Evolutionary conservation across 2,329 filamentous ascomycete species (phyloP).

Genomic region (Eutypa lata): DNA sequence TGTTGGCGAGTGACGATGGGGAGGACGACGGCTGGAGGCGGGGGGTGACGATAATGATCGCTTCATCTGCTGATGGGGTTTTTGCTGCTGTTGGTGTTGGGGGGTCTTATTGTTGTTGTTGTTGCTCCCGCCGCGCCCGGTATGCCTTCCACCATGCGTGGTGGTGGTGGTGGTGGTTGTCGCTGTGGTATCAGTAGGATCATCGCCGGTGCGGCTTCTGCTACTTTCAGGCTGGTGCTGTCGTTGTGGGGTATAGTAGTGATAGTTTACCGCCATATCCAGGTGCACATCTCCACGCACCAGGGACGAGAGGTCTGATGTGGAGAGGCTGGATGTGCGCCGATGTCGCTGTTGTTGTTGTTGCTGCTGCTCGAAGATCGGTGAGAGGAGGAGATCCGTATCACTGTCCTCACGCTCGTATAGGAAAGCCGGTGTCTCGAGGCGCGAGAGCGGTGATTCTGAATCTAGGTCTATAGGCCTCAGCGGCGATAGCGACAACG

Average conservation of each 20-base stretch:
- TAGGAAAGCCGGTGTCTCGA: slow-evolving; percentile 29
- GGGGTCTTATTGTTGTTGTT: too few species aligned
- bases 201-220: background rate
- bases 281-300: slow-evolving; percentile 11
- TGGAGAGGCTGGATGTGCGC: slow-evolving; percentile 20
- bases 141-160: too few species aligned
- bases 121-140: too few species aligned
- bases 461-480: slow-evolving; percentile 19
- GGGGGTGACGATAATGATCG: too few species aligned
- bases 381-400: slow-evolving; percentile 20
- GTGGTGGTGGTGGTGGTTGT: too few species aligned
- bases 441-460: slow-evolving; percentile 24
- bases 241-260: background rate
- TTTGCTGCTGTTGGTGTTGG: too few species aligned
- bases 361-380: slow-evolving; percentile 40
- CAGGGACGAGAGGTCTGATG: slow-evolving; percentile 27
- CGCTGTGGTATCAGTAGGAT: too few species aligned
- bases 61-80: too few species aligned
- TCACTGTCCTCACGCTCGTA: slow-evolving; percentile 40
- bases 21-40: too few species aligned
- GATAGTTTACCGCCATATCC: background rate
- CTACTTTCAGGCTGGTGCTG: background rate
- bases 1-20: too few species aligned
- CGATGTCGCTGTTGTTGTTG: slow-evolving; percentile 20
- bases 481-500: slow-evolving; percentile 5